Conservation (phyloP, 331 rosid species). For the Stylosanthes scabra region DNA sequence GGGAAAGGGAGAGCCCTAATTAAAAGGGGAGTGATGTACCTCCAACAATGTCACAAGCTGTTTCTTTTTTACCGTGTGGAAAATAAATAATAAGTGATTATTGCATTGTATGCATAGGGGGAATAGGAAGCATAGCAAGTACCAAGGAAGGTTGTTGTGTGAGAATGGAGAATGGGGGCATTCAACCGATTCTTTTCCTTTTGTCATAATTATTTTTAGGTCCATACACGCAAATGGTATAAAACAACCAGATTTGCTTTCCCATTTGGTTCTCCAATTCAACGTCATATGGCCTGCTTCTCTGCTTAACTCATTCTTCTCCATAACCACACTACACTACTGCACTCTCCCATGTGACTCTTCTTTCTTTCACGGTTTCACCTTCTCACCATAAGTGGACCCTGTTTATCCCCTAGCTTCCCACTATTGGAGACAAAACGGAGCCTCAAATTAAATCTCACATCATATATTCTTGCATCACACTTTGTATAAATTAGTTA, state of each 20-base stretch:
- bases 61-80: not conserved
- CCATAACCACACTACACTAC: too few species aligned
- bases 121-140: constrained; percentile 19
- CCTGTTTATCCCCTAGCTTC: not conserved
- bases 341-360: constrained; percentile 29
- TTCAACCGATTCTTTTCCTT: constrained; percentile 28
- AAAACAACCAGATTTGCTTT: constrained; percentile 25
- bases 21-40: not conserved
- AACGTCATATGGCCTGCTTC: not conserved
- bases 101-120: constrained; percentile 7
- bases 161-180: not conserved
- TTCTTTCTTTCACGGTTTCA: constrained; percentile 13
- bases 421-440: constrained; percentile 38
- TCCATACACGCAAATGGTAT: constrained; percentile 32
- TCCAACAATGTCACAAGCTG: not conserved
- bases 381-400: constrained; percentile 28
- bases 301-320: not conserved
- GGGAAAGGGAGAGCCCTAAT: not conserved
- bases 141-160: constrained; percentile 32
- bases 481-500: too few species aligned
- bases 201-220: constrained; percentile 17
- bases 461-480: constrained; percentile 20
- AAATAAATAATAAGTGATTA: not conserved
- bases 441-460: constrained; percentile 26
- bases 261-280: constrained; percentile 19